Conservation (phyloP, 805 yeast species). For the Zygotorulaspora florentina region DNA sequence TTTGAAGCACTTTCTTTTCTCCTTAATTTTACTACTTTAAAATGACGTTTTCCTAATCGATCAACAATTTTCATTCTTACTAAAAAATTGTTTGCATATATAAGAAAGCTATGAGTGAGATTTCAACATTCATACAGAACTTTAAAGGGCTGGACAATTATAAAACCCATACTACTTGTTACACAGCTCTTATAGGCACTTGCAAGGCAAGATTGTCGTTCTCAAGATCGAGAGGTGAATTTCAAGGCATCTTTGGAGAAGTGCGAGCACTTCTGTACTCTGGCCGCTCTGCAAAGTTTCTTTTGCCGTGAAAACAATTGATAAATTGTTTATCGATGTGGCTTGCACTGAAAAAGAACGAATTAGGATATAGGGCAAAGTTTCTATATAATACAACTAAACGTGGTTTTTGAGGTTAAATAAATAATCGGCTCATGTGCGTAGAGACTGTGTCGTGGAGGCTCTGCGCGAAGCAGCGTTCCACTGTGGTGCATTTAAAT, state of each 20-base stretch:
- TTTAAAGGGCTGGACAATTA: background rate
- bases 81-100: background rate
- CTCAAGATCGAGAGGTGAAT: too few relatives aligned
- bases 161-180: background rate
- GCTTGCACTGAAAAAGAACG: background rate
- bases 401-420: background rate
- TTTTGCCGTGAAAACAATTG: too few relatives aligned
- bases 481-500: background rate
- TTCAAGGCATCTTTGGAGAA: too few relatives aligned
- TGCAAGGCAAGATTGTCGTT: background rate
- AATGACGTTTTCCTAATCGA: background rate
- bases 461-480: background rate
- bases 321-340: too few relatives aligned
- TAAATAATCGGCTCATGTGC: background rate
- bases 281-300: too few relatives aligned
- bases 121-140: too few relatives aligned
- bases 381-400: too few relatives aligned
- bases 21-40: conserved; percentile 1
- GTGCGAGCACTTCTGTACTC: too few relatives aligned
- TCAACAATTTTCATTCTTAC: background rate
- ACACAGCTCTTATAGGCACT: background rate
- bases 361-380: too few relatives aligned
- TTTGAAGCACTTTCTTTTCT: background rate
- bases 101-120: background rate
- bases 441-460: conserved; percentile 1